Conservation (phyloP, 2,329 filamentous ascomycete genomes). For the Aspergillus terreus region DNA sequence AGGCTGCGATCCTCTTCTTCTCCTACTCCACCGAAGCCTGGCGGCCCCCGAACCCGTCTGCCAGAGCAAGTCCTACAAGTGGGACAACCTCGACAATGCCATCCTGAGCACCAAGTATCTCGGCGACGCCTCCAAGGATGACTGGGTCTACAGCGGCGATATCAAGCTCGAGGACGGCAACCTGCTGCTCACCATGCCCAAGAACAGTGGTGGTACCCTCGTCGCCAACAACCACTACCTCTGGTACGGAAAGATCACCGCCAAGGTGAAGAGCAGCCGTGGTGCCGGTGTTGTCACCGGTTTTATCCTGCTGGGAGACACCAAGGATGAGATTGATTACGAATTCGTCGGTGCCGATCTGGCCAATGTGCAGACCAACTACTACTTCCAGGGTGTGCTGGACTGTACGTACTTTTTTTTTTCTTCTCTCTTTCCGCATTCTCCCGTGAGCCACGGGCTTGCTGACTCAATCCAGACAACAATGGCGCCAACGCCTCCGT, state of each 20-base stretch:
- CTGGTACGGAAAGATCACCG: conserved; percentile 94
- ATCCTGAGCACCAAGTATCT: conserved; percentile 75
- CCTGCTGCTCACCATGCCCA: conserved; percentile 83
- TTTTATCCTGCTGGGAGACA: conserved; percentile 91
- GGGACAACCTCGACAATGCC: conserved; percentile 68
- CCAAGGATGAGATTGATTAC: conserved; percentile 98
- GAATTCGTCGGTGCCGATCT: conserved; percentile 87
- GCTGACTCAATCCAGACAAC: conserved; percentile 52
- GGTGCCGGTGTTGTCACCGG: conserved; percentile 91
- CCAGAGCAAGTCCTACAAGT: conserved; percentile 67
- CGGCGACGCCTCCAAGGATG: conserved; percentile 71
- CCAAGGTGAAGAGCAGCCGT: conserved; percentile 76
- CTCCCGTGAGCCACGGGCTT: background rate
- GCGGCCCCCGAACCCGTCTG: conserved; percentile 79
- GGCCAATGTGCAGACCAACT: conserved; percentile 81
- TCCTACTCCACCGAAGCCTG: conserved; percentile 83
- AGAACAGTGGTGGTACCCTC: conserved; percentile 79
- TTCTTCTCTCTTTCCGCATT: conserved; percentile 12
- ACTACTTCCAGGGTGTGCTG: conserved; percentile 90
- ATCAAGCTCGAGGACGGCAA: conserved; percentile 60
- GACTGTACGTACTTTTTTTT: conserved; percentile 61
- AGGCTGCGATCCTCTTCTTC: conserved; percentile 83
- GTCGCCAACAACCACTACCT: conserved; percentile 82
- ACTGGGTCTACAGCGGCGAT: conserved; percentile 86
- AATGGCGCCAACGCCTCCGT: conserved; percentile 68